A percentile compares a stretch with the other conserved stretches of the same genome.
Conservation (phyloP, 495 filamentous ascomycete species). For the Sphaerosporella brunnea region DNA sequence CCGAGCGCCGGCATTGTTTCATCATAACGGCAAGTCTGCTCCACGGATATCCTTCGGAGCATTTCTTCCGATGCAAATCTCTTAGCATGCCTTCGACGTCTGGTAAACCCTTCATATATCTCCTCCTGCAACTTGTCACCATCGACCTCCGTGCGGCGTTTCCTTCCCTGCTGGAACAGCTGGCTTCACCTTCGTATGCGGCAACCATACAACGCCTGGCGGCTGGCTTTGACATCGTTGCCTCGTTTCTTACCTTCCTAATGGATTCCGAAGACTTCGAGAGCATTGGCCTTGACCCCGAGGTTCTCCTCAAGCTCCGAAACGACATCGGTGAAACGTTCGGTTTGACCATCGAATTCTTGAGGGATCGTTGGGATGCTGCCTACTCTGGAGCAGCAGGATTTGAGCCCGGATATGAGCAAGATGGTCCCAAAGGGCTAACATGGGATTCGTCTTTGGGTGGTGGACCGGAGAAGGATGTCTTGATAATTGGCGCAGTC, state of each 20-base stretch:
- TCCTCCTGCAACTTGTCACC: conserved; percentile 41
- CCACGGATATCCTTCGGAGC: background rate
- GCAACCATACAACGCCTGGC: conserved; percentile 35
- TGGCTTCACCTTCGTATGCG: conserved; percentile 35
- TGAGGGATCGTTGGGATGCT: conserved; percentile 45
- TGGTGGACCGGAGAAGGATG: conserved; percentile 31
- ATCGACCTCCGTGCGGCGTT: conserved; percentile 46
- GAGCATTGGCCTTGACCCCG: conserved; percentile 28
- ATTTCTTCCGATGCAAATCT: background rate
- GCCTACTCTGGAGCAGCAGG: background rate
- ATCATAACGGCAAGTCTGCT: background rate
- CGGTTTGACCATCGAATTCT: conserved; percentile 41
- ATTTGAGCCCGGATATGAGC: conserved; percentile 28
- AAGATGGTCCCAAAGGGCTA: conserved; percentile 32
- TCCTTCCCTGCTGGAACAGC: conserved; percentile 38
- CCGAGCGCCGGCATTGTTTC: background rate
- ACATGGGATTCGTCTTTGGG: conserved; percentile 35
- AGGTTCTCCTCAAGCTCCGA: conserved; percentile 40
- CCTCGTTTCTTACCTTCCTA: conserved; percentile 41
- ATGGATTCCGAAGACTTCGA: conserved; percentile 30
- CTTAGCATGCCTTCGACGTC: background rate
- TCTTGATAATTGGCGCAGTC: conserved; percentile 33
- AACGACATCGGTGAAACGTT: conserved; percentile 41
- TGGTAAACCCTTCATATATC: conserved; percentile 24
- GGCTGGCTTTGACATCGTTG: conserved; percentile 40